Conservation (phyloP, 2,329 filamentous ascomycete species). For the Penicillium capsulatum region DNA sequence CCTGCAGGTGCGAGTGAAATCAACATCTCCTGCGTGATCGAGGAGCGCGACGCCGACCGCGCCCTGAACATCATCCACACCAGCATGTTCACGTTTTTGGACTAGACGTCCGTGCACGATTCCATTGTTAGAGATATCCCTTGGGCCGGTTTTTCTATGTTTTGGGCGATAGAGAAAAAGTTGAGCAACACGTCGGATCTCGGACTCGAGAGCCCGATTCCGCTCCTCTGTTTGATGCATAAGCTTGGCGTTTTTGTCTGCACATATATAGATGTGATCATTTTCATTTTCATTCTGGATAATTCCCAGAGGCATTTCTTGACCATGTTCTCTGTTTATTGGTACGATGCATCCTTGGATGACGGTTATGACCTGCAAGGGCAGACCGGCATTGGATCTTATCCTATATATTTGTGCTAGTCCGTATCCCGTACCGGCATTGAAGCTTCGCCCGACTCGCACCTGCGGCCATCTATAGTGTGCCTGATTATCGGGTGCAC, state of each 20-base stretch:
- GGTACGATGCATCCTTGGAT: too few species aligned
- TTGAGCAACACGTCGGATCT: conserved; percentile 12
- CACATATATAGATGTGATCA: neutral
- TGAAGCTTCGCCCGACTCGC: neutral
- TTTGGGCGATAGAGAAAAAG: conserved; percentile 17
- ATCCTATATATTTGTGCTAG: too few species aligned
- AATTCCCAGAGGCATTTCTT: too few species aligned
- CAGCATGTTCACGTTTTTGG: conserved; percentile 91
- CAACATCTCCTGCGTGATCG: conserved; percentile 97
- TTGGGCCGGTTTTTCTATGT: conserved; percentile 15
- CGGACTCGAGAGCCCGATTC: neutral
- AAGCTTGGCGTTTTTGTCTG: conserved; percentile 18
- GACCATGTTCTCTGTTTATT: too few species aligned
- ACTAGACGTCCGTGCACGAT: conserved; percentile 45
- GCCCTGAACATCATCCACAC: conserved; percentile 97
- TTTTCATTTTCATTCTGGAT: neutral
- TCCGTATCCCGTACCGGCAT: too few species aligned
- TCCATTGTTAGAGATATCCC: conserved; percentile 27
- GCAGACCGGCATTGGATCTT: too few species aligned
- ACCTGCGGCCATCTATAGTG: neutral
- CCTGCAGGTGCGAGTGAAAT: conserved; percentile 86
- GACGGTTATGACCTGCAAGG: too few species aligned
- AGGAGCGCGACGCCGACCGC: conserved; percentile 81
- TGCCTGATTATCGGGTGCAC: neutral
- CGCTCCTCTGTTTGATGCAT: conserved; percentile 17